phyloP scores from a whole-genome alignment of 2,329 filamentous ascomycete species.

The Davidsoniella eucalypti region DNA sequence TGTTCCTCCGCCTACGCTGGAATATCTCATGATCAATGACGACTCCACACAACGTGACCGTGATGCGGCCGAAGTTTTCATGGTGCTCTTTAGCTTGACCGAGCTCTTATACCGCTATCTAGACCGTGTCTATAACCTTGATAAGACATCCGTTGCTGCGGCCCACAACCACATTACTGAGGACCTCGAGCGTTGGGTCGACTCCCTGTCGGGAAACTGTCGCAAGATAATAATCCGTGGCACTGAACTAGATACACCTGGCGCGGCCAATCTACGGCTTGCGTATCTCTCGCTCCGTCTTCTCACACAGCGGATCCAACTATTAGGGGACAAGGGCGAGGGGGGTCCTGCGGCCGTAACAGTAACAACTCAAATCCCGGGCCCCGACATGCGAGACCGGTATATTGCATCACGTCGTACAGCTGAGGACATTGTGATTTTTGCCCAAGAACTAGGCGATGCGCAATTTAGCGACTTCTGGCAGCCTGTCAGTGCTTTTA shows the following conservation, averaged over 20 bases:
- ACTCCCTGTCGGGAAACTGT: constrained; percentile 22
- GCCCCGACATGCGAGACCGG: constrained; percentile 14
- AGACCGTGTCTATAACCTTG: constrained; percentile 14
- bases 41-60: constrained; percentile 13
- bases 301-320: constrained; percentile 29
- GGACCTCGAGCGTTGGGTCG: constrained; percentile 29
- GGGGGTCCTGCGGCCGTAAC: background rate
- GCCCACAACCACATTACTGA: constrained; percentile 2
- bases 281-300: constrained; percentile 32
- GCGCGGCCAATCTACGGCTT: constrained; percentile 34
- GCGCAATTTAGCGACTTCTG: constrained; percentile 32
- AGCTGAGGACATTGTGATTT: constrained; percentile 31
- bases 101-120: constrained; percentile 23
- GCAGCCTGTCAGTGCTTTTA: constrained; percentile 30
- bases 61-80: constrained; percentile 24
- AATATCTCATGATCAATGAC: constrained; percentile 19
- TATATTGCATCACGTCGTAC: constrained; percentile 28
- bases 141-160: constrained; percentile 17
- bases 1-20: constrained; percentile 26
- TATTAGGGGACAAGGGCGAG: constrained; percentile 15
- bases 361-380: constrained; percentile 13
- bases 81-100: constrained; percentile 29
- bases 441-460: constrained; percentile 29
- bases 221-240: constrained; percentile 28
- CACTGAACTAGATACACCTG: constrained; percentile 24